phyloP scores from a whole-genome alignment of 1,284 basidiomycete species.

The Afroboletus lepidellus region DNA sequence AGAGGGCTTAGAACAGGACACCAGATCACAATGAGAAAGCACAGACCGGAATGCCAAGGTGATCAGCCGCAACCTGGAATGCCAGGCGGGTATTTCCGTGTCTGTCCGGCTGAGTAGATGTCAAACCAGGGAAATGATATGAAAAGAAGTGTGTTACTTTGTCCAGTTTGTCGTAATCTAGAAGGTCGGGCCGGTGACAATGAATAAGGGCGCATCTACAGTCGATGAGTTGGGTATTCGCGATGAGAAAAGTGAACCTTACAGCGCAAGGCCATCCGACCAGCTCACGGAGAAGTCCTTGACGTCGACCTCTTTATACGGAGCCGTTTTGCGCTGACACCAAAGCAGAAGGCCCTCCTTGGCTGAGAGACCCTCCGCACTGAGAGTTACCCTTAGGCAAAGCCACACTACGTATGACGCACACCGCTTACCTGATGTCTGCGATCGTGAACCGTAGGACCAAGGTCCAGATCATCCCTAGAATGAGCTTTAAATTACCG shows the following conservation, averaged over 20 bases:
- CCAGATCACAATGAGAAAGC: conserved; percentile 3
- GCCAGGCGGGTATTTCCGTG: conserved; percentile 84
- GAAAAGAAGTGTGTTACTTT: conserved; percentile 48
- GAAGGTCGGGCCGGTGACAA: conserved; percentile 91
- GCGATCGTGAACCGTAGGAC: conserved; percentile 97
- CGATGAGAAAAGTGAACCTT: conserved; percentile 30
- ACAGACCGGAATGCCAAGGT: conserved; percentile 85
- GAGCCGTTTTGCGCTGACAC: conserved; percentile 95
- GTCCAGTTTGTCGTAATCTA: conserved; percentile 85
- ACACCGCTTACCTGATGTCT: conserved; percentile 78
- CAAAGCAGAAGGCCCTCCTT: conserved; percentile 95
- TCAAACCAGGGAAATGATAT: conserved; percentile 1
- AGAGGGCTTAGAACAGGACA: conserved; percentile 4
- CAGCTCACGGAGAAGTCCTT: conserved; percentile 92
- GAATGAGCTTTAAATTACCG: conserved; percentile 94
- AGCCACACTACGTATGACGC: not conserved
- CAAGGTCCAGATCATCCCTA: conserved; percentile 99
- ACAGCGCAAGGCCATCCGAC: conserved; percentile 95
- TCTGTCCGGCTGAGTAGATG: conserved; percentile 54
- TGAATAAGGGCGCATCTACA: conserved; percentile 93
- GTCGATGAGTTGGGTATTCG: conserved; percentile 7
- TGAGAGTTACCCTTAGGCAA: conserved; percentile 35
- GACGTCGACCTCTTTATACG: conserved; percentile 90
- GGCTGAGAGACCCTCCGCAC: conserved; percentile 95
- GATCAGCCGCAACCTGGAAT: conserved; percentile 83